Conservation (phyloP, 164 flowering plant genomes). For the Annona squamosa region DNA sequence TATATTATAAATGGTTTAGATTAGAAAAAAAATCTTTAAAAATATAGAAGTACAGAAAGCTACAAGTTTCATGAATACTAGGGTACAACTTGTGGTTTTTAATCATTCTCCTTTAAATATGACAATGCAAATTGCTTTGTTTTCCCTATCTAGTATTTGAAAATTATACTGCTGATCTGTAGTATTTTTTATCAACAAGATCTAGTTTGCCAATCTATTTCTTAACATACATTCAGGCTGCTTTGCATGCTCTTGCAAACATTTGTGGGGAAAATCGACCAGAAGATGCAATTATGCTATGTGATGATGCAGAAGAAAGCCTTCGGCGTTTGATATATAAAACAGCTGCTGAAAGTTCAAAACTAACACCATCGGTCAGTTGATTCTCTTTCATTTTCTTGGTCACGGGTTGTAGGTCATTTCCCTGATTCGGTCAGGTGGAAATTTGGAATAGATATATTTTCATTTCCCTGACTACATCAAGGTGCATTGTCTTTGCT, state of each 20-base stretch:
- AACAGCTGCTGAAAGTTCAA: constrained; percentile 57
- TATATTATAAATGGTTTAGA: no score
- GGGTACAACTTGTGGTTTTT: no score
- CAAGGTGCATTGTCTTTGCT: neutral
- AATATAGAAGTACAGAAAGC: no score
- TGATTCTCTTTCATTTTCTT: neutral
- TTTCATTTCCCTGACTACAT: neutral
- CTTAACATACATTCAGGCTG: constrained; percentile 47
- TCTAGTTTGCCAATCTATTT: constrained; percentile 1
- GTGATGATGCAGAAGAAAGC: constrained; percentile 55
- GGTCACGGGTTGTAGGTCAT: neutral
- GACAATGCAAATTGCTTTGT: neutral
- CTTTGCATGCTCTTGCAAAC: constrained; percentile 83
- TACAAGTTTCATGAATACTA: no score
- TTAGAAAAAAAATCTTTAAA: no score
- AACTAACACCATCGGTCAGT: constrained; percentile 84
- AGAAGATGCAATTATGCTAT: constrained; percentile 31
- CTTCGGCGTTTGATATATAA: constrained; percentile 58
- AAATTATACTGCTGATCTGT: neutral
- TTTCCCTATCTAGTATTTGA: neutral
- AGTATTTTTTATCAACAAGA: neutral
- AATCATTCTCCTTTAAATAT: neutral
- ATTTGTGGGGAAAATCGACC: constrained; percentile 61
- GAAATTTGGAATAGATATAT: no score
- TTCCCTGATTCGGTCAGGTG: neutral